Conservation (phyloP, 2,329 filamentous ascomycete species). For the Myriosclerotinia duriaeana region DNA sequence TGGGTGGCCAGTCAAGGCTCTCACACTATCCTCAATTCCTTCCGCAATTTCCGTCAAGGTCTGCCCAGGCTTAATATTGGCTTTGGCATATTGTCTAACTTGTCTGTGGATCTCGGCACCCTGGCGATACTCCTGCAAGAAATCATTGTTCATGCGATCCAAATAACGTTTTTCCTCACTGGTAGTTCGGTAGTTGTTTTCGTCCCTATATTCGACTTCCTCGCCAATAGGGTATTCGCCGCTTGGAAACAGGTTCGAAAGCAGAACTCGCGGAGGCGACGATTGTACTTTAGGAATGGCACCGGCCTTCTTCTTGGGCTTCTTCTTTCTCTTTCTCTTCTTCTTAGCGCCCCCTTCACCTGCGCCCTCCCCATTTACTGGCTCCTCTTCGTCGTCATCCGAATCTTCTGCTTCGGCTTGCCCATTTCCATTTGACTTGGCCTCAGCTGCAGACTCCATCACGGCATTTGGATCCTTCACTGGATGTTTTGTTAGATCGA, state of each 20-base stretch:
- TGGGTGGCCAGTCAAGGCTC: conserved; percentile 72
- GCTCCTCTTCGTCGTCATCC: conserved; percentile 53
- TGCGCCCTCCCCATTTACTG: conserved; percentile 42
- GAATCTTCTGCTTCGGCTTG: conserved; percentile 46
- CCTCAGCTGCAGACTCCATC: conserved; percentile 35
- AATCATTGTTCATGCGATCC: conserved; percentile 77
- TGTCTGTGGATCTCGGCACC: conserved; percentile 88
- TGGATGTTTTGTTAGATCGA: conserved; percentile 24
- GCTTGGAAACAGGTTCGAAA: conserved; percentile 73
- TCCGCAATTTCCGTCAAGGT: conserved; percentile 78
- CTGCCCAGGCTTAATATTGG: conserved; percentile 78
- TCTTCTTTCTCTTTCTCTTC: conserved; percentile 71
- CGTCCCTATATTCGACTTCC: conserved; percentile 73
- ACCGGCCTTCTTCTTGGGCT: conserved; percentile 65
- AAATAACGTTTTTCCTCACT: conserved; percentile 81
- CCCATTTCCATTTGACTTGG: conserved; percentile 33
- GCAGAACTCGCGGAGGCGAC: conserved; percentile 70
- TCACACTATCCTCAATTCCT: conserved; percentile 81
- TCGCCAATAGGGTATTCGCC: conserved; percentile 74
- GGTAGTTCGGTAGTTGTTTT: conserved; percentile 77
- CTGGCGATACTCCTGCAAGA: conserved; percentile 77
- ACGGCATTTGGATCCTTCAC: conserved; percentile 39
- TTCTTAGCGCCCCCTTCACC: conserved; percentile 50
- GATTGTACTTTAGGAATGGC: conserved; percentile 65
- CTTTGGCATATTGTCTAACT: conserved; percentile 79